These are phyloP conservation scores for Tetracladium marchalianum DNA, from an alignment of 495 filamentous ascomycete genomes.

Conservation along the genomic window DNA sequence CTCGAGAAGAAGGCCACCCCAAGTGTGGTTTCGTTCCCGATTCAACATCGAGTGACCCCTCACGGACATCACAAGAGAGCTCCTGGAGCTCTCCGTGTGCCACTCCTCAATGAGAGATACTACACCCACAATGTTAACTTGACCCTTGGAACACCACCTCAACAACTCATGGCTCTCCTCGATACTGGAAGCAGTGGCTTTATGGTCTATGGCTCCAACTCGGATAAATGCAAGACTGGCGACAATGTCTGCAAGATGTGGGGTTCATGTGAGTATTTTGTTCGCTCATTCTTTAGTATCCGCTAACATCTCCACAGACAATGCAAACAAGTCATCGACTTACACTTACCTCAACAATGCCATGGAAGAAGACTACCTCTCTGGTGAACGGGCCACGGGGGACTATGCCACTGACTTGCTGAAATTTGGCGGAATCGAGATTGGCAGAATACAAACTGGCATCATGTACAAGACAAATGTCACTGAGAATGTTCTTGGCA, in stretches of 20 bases:
- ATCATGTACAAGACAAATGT: conserved; percentile 65
- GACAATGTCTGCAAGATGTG: conserved; percentile 16
- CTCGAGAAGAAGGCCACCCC: too few relatives aligned
- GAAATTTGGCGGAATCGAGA: conserved; percentile 45
- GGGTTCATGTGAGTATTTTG: conserved; percentile 13
- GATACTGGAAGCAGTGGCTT: conserved; percentile 83
- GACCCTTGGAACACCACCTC: conserved; percentile 58
- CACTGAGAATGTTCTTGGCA: conserved; percentile 69
- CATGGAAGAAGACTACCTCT: conserved; percentile 83
- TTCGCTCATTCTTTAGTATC: not conserved
- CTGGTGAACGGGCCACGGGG: conserved; percentile 64
- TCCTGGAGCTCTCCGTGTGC: too few relatives aligned
- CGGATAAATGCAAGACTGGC: conserved; percentile 41
- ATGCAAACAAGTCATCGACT: conserved; percentile 61
- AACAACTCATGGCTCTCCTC: conserved; percentile 49
- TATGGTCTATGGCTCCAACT: conserved; percentile 63
- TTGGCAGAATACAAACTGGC: conserved; percentile 70
- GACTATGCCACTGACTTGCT: conserved; percentile 76
- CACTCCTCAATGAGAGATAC: too few relatives aligned
- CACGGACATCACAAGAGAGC: too few relatives aligned
- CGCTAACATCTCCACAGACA: conserved; percentile 43
- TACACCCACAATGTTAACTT: conserved; percentile 47
- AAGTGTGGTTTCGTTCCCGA: too few relatives aligned
- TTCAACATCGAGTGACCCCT: too few relatives aligned
- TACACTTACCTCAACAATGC: conserved; percentile 61